Base-by-base conservation (phyloP, 306 rosid genomes). In the Quercus gilva region DNA sequence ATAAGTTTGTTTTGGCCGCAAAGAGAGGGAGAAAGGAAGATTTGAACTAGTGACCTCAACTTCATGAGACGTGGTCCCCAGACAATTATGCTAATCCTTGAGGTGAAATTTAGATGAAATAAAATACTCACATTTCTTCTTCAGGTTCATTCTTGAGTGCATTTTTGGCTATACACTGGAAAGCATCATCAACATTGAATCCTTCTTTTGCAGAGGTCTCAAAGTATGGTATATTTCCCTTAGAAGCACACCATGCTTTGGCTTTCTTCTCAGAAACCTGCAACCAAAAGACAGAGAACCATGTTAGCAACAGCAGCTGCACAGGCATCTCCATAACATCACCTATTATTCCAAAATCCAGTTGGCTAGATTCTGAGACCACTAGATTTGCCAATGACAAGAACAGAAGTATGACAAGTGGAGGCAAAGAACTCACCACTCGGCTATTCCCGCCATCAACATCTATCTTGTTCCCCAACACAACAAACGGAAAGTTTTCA, bases 121-220 rank as follows among this genome's bases (percentile, higher is more conserved):
- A 74, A 74, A 72, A 56, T 57, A 76, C 98, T 89, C 78, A 96
- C 99, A 89, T 76, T 85, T 96, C 99, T 87, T 96, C 99, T 90
- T 96, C 99, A 61, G 99, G 99, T 86, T 96, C 99, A 88, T 96
- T 96, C 92, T 93, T 96, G 80, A 96, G 97, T 56, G 99, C 98
- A 60, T 96, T 91, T 87, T 92, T 96, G 63, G 98, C 98, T 88
- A 93, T 93, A 85, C 99, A 93, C 88, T 93, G 90, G 81, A 96
- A 96, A 78, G 99, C 99, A 84, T 90, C 98, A 74, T 95, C 98
- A 70, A 95, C 99, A 71, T 95, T 95, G 69, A 95, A 93, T 78
- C 99, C 99, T 87, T 95, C 99, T 85, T 95, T 95, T 33, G 99
- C 99, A 77, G 99, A 95, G 43, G 99, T 93, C 90, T 96, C 99